Evolutionary conservation across 495 filamentous ascomycete genomes (phyloP).

Genomic region (Aspergillus leporis): DNA sequence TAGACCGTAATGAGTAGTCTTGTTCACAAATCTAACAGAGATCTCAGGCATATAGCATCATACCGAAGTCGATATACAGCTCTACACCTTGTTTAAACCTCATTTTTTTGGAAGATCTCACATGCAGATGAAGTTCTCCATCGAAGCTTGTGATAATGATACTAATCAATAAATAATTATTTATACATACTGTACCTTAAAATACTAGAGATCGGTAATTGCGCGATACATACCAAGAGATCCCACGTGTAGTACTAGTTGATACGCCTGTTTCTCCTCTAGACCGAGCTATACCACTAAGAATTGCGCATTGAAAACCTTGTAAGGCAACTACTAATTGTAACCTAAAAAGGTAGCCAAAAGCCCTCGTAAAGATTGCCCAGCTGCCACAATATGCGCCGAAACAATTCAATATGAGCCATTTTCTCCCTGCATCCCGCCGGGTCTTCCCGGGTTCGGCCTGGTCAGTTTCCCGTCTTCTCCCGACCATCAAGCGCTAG

Average conservation of each 20-base stretch:
- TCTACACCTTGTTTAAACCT: not conserved
- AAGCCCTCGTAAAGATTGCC: not conserved
- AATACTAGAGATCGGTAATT: not conserved
- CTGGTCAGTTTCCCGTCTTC: not conserved
- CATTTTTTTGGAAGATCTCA: not conserved
- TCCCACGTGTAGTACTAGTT: not conserved
- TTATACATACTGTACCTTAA: not conserved
- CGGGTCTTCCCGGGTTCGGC: not conserved
- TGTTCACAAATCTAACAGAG: too few species aligned
- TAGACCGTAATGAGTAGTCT: too few species aligned
- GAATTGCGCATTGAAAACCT: not conserved
- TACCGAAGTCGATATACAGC: constrained; percentile 9
- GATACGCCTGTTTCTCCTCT: not conserved
- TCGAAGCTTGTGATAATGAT: not conserved
- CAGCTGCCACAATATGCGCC: not conserved
- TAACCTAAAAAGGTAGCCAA: not conserved
- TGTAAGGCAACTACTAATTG: not conserved
- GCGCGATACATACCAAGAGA: not conserved
- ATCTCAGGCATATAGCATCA: not conserved
- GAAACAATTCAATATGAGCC: not conserved
- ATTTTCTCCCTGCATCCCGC: not conserved
- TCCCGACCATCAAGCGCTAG: not conserved
- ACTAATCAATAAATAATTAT: not conserved
- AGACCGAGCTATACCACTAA: not conserved
- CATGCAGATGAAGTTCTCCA: not conserved